Evolutionary conservation across 768 basidiomycete genomes (phyloP), one percentile per base, ranked within the genome.

Genomic region (Lentinula detonsa): DNA sequence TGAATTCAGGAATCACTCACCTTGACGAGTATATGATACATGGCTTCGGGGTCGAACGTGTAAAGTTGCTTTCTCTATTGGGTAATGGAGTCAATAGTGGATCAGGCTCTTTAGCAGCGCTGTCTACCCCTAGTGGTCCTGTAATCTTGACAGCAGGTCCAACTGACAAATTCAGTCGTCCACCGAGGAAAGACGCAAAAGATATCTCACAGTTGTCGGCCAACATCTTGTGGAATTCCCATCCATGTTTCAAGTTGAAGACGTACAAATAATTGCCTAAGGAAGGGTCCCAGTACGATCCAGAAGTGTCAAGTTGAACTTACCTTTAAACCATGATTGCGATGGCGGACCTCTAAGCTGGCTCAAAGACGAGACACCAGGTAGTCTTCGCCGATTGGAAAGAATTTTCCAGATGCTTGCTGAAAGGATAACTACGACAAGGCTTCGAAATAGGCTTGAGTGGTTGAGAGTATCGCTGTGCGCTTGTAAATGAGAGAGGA

Each of bases 21-120:
- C 31, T 60, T 60, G 39, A 60, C 40, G 0, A 60, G 40, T 15
- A 60, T 60, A 11, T 60, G 59, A 52, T 60, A 21, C 48, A 60
- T 50, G 28, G 59, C 48, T 52, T 60, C 39, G 37, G 59, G 59
- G 23, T 60, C 59, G 23, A 52, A 60, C 16, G 50, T 60, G 50
- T 60, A 60, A 18, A 60, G n/a, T 23, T 42, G 59, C 34, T 40
- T 50, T 13, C 35, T 42, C 59, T 60, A 28, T 37, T 31, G 13
- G 23, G 31, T 37, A 40, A 18, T 33, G n/a, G 39, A 43, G 3
- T 39, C 34, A 42, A 37, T 15, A n/a, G n/a, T 37, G 31, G 21
- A 37, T 18, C 11, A 3, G 11, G 1, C 8, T 18, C 8, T 33
- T 6, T 13, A 21, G 50, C 34, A 37, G 8, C n/a, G 8, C 48